Evolutionary conservation across 2,329 filamentous ascomycete genomes (phyloP).

Genomic region (Corynespora cassiicola): DNA sequence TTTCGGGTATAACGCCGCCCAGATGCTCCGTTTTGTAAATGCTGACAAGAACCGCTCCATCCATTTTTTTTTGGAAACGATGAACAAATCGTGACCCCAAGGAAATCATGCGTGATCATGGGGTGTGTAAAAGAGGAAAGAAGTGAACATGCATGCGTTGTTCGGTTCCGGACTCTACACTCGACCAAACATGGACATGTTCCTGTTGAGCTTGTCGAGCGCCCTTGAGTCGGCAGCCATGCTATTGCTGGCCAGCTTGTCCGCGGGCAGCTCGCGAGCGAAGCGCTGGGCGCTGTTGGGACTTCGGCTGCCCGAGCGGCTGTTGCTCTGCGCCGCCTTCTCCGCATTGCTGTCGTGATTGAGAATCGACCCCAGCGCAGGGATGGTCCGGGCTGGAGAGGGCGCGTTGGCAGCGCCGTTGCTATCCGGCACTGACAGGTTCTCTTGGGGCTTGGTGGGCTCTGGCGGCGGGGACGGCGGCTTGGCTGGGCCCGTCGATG

Average conservation of each 20-base stretch:
- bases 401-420: slow-evolving; percentile 27
- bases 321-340: slow-evolving; percentile 40
- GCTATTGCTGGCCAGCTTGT: slow-evolving; percentile 39
- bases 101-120: too few species aligned
- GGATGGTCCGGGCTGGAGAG: slow-evolving; percentile 52
- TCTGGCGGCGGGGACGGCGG: slow-evolving; percentile 36
- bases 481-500: slow-evolving; percentile 29
- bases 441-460: slow-evolving; percentile 52
- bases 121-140: too few species aligned
- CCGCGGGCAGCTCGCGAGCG: slow-evolving; percentile 38
- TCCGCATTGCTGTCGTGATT: slow-evolving; percentile 33
- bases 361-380: slow-evolving; percentile 45
- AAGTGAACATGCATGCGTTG: neutral
- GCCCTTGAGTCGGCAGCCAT: slow-evolving; percentile 36
- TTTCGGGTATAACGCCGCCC: slow-evolving; percentile 27
- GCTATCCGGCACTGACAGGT: slow-evolving; percentile 47
- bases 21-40: slow-evolving; percentile 23
- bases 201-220: slow-evolving; percentile 41
- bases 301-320: slow-evolving; percentile 52
- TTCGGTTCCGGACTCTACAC: neutral
- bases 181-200: slow-evolving; percentile 22
- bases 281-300: slow-evolving; percentile 37
- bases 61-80: too few species aligned
- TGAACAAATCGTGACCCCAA: too few species aligned
- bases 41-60: slow-evolving; percentile 9